phyloP scores from a whole-genome alignment of 2,329 filamentous ascomycete genomes.

The Leptodontidium sp. region DNA sequence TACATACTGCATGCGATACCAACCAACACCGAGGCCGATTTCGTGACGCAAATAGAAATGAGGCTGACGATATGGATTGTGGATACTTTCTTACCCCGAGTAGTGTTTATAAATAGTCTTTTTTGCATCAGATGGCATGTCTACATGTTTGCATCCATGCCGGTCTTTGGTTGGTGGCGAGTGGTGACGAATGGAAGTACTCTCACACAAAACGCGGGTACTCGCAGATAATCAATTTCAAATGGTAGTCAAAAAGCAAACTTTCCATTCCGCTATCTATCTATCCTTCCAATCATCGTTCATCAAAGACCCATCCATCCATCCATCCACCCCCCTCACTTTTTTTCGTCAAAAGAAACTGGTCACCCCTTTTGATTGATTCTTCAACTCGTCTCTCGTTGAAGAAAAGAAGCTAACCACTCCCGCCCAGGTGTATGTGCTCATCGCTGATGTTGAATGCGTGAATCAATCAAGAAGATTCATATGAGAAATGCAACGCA shows the following conservation, averaged over 20 bases:
- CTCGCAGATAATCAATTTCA: too few species aligned
- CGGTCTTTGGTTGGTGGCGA: too few species aligned
- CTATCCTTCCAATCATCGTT: neutral
- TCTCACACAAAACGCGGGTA: too few species aligned
- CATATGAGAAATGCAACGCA: neutral
- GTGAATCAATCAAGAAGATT: neutral
- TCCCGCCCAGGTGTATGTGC: neutral
- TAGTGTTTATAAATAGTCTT: neutral
- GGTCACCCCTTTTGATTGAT: neutral
- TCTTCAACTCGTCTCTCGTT: neutral
- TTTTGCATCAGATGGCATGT: too few species aligned
- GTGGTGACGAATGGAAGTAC: too few species aligned
- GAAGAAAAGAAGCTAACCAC: neutral
- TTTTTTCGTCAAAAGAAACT: neutral
- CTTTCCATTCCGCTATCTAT: neutral
- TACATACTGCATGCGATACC: neutral
- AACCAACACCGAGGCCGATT: neutral
- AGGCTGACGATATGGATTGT: neutral
- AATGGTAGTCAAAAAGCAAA: neutral
- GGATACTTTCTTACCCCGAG: neutral
- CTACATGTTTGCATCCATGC: too few species aligned
- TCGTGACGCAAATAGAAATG: slow-evolving; percentile 6
- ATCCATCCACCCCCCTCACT: slow-evolving; percentile 4
- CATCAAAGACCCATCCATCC: neutral
- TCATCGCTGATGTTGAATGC: slow-evolving; percentile 8